Percentiles rank a stretch among this genome's conserved stretches.
phyloP scores from a whole-genome alignment of 371 early-diverging fungal species.

The Smittium culicis region DNA sequence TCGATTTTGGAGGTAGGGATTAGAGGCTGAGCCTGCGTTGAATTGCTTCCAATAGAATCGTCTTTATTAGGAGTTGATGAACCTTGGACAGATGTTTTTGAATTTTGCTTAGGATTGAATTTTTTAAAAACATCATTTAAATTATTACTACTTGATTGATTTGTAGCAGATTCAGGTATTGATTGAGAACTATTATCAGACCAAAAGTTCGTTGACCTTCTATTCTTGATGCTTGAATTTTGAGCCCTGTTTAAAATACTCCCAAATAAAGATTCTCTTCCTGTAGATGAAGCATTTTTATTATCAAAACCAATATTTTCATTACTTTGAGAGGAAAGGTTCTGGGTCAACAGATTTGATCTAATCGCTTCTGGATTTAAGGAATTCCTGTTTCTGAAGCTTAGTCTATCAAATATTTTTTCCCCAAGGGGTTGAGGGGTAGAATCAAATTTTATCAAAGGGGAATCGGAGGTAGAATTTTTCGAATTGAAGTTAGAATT shows the following conservation, averaged over 20 bases:
- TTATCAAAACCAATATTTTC: neutral
- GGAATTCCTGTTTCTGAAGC: neutral
- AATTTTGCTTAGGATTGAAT: neutral
- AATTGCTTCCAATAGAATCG: neutral
- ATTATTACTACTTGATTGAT: neutral
- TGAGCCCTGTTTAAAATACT: neutral
- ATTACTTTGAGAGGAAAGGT: neutral
- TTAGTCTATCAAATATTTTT: neutral
- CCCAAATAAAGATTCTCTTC: neutral
- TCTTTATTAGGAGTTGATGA: neutral
- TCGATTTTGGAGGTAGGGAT: slow-evolving; percentile 23
- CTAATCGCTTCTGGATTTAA: neutral
- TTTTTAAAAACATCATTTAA: neutral
- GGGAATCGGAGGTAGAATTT: neutral
- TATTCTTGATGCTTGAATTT: neutral
- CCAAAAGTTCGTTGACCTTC: neutral
- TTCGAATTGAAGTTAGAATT: neutral
- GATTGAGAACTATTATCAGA: neutral
- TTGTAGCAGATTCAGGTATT: neutral
- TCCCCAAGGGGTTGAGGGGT: neutral
- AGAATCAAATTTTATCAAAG: neutral
- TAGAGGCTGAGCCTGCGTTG: slow-evolving; percentile 13
- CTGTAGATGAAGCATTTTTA: neutral
- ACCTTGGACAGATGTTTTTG: neutral
- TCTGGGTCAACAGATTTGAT: too few species aligned